Base-by-base conservation (phyloP, 495 filamentous ascomycete species). In the Alectoria sarmentosa region DNA sequence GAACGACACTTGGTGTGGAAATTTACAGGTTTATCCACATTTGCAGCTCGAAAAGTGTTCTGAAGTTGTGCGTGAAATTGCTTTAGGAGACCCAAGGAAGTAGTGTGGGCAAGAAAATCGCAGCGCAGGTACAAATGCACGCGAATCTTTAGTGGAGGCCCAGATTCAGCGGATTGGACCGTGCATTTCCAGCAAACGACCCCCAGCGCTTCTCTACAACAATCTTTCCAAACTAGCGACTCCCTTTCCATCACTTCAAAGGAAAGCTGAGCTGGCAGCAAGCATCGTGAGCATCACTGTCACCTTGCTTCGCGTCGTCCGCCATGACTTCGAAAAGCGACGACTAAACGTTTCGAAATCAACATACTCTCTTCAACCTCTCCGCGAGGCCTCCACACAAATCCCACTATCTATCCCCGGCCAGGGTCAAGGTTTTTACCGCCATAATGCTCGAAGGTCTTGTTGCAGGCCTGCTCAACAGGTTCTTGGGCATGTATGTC, bases 401-500 rank as follows among this genome's bases (percentile, higher is more conserved):
- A 54, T 44, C 61, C 59, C 58, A 64, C 64, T 3, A 59, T 58
- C 62, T 63, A 62, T 36, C 63, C 69, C 73, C 58, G 72, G 76
- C 74, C 74, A 63, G 74, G 77, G 73, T 69, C 55, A 77, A 72
- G 76, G 76, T 71, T 71, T 60, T 65, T 56, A 42, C 68, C 71
- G 76, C 75, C 76, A 78, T 52, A 62, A 89, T 89, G 86, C 81
- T 89, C 71, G 86, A 88, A 74, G 81, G 83, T 46, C 72, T 88
- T 59, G 83, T 87, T 67, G 91, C 94, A 68, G 95, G 91, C 75
- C 81, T 98, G 78, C 87, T 98, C 71, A 98, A 98, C 78, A 90
- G 95, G 77, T 96, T 98, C 77, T 77, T 98, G 85, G 95, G 95
- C 79, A 96, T 98, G 86, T 98, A 98, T 78, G 91, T 98, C 73